phyloP scores from a whole-genome alignment of 192 early-diverging fungal species.

The Borealophlyctis nickersoniae region DNA sequence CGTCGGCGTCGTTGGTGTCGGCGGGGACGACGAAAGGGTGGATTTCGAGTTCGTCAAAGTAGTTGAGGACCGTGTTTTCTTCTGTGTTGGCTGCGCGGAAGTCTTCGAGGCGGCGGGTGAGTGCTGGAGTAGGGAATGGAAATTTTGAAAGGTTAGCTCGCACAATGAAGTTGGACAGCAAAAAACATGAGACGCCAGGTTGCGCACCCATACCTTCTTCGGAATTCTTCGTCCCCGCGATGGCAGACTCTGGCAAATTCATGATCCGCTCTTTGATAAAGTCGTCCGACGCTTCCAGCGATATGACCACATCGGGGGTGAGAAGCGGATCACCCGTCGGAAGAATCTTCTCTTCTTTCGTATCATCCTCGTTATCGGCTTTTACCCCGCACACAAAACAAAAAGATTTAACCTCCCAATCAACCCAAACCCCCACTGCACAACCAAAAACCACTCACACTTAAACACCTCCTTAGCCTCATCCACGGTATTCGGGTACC shows the following conservation, averaged over 20 bases:
- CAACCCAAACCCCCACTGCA: background rate
- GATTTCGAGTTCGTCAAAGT: constrained; percentile 61
- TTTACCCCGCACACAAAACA: background rate
- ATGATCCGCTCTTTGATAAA: constrained; percentile 56
- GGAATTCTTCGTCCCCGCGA: constrained; percentile 48
- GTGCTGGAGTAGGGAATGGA: constrained; percentile 18
- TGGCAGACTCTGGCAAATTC: constrained; percentile 50
- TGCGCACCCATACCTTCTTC: constrained; percentile 50
- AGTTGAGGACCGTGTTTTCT: constrained; percentile 58
- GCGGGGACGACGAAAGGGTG: constrained; percentile 42
- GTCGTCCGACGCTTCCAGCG: constrained; percentile 51
- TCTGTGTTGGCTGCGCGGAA: constrained; percentile 51
- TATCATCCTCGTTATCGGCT: constrained; percentile 48
- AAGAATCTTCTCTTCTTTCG: constrained; percentile 44
- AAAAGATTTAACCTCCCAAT: constrained; percentile 4
- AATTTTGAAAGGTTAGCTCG: constrained; percentile 1
- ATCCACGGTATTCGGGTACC: constrained; percentile 46
- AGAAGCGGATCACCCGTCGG: constrained; percentile 40
- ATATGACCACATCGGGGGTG: constrained; percentile 48
- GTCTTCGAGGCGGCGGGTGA: constrained; percentile 49
- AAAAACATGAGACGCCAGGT: constrained; percentile 14
- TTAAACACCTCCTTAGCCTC: constrained; percentile 49
- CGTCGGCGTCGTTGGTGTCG: constrained; percentile 30
- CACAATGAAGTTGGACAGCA: constrained; percentile 3
- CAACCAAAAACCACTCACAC: constrained; percentile 24